Evolutionary conservation across 2,329 filamentous ascomycete species (phyloP).

Genomic region (Orbilia ellipsospora): DNA sequence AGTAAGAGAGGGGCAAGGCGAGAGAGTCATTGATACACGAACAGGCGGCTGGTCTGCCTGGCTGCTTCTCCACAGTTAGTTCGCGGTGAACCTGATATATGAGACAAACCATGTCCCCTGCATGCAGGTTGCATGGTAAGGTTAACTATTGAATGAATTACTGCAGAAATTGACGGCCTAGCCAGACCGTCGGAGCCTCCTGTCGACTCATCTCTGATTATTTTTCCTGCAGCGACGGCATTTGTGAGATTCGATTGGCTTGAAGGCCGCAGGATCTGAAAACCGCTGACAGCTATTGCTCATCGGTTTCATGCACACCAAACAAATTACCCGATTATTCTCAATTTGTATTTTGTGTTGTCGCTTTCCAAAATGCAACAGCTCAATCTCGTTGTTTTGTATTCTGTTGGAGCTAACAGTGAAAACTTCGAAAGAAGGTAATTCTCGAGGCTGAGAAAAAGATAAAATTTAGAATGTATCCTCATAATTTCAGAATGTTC

Average conservation of each 20-base stretch:
- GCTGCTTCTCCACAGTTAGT: too few species aligned
- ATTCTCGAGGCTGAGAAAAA: too few species aligned
- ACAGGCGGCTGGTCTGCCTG: not conserved
- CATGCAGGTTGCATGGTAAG: too few species aligned
- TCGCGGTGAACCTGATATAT: too few species aligned
- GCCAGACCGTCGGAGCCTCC: not conserved
- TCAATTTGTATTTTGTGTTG: not conserved
- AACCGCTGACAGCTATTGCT: conserved; percentile 4
- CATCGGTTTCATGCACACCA: not conserved
- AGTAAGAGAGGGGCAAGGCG: not conserved
- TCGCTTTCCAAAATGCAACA: conserved; percentile 19
- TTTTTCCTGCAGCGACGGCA: not conserved
- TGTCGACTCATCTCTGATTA: not conserved
- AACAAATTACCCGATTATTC: not conserved
- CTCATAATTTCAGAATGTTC: too few species aligned
- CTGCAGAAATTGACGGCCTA: not conserved
- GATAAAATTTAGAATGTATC: too few species aligned
- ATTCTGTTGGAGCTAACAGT: too few species aligned
- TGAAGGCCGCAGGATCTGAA: not conserved
- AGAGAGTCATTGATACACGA: conserved; percentile 5
- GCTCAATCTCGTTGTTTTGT: not conserved
- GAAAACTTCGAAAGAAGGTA: too few species aligned
- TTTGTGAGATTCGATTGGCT: not conserved
- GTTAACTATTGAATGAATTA: too few species aligned
- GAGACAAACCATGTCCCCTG: too few species aligned